Base-by-base conservation (phyloP, 2,329 filamentous ascomycete genomes). In the Mollisia scopiformis region DNA sequence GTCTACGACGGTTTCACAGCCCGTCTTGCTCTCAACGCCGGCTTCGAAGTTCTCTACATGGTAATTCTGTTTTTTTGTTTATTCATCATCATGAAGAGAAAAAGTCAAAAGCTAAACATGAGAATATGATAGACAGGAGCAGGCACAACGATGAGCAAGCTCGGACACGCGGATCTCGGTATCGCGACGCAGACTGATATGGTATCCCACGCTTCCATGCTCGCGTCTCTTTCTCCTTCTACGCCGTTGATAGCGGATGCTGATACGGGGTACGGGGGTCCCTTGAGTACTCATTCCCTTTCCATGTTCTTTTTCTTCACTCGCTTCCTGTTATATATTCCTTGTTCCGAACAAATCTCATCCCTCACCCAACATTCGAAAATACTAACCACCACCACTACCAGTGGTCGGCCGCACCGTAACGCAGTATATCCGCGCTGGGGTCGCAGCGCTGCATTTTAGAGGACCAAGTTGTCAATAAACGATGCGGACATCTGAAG, bases 1-100 rank as follows among this genome's bases (percentile, higher is more conserved):
- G 87, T 91, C 1, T 89, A 89, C 69, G 88, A 91, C 77, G 88
- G 88, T 7, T 80, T 89, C 57, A 86, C 85, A 2, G 87, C 88
- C 0, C 79, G 88, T 1, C 82, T 90, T 59, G 87, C 87, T 1
- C 77, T 88, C 23, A 75, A 79, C 35, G 78, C 84, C 23, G 87
- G 87, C 3, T 89, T 88, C 61, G 81, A 88, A 49, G 82, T 79
- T 58, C 71, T 90, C 28, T 90, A 90, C 76, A 90, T 90, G 88
- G 86, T 88, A 75, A 54, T 77, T 43, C 87, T 87, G 16, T 55
- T 37, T 79, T 82, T 3, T 71, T 67, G 10, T 66, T 84, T 5
- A 82, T 84, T 58, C 80, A 80, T 43, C 21, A 10, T 51, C 14
- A n/a, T 16, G 30, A 13, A 33, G 30, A 13, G 30, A 13, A 39